Percentiles rank a stretch among this genome's conserved stretches.
Evolutionary conservation across 352 stramenopile species (phyloP).

Genomic region (Globisporangium splendens): DNA sequence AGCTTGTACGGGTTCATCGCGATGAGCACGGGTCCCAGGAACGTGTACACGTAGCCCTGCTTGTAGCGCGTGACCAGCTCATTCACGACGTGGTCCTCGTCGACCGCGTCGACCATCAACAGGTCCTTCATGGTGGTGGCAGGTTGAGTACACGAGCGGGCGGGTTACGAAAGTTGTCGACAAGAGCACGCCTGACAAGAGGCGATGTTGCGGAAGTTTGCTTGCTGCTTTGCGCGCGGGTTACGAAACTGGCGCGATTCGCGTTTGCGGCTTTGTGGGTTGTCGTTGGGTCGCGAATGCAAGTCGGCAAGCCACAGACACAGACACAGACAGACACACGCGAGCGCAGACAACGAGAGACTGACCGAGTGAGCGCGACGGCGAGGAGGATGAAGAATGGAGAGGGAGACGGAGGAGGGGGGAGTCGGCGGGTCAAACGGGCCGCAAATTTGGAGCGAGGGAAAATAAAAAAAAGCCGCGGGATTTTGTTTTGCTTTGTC

Average conservation of each 20-base stretch:
- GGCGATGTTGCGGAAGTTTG: no score
- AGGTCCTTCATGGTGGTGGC: conserved; percentile 51
- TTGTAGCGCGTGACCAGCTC: conserved; percentile 77
- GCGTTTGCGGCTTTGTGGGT: no score
- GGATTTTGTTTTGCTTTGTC: neutral
- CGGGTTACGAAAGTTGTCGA: neutral
- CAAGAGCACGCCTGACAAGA: neutral
- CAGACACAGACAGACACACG: no score
- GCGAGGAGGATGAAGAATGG: neutral
- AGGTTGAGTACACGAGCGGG: neutral
- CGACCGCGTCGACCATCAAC: conserved; percentile 73
- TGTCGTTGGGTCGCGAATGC: no score
- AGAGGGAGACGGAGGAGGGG: neutral
- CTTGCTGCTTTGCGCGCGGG: neutral
- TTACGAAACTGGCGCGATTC: neutral
- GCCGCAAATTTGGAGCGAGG: neutral
- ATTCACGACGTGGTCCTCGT: conserved; percentile 73
- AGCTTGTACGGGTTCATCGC: conserved; percentile 90
- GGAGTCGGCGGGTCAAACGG: neutral
- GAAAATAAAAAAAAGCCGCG: neutral
- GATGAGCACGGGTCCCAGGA: conserved; percentile 89
- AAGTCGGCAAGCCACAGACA: no score
- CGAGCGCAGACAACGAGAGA: neutral
- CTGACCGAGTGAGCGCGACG: neutral
- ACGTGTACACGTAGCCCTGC: conserved; percentile 87